These are phyloP conservation scores for Candida ortonii DNA, from an alignment of 805 yeast species.

Conservation along the genomic window DNA sequence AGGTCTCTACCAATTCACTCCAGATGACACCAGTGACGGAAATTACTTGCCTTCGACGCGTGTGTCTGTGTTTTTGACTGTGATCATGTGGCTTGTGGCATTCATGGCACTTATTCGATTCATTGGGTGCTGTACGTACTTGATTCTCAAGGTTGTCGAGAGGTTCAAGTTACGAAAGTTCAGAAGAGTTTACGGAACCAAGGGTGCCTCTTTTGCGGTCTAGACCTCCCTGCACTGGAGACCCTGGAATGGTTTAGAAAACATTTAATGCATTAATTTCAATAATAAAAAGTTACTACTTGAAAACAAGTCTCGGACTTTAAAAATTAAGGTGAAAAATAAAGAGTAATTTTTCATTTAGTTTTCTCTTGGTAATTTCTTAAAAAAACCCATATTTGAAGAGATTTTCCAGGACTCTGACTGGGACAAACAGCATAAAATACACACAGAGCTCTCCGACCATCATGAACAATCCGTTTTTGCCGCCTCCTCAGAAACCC, in stretches of 20 bases:
- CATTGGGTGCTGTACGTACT: constrained; percentile 65
- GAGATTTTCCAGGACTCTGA: too few species aligned
- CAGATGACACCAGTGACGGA: constrained; percentile 29
- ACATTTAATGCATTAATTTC: too few species aligned
- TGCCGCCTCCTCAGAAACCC: constrained; percentile 46
- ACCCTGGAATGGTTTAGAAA: background rate
- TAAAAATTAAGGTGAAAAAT: background rate
- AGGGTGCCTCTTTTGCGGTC: constrained; percentile 21
- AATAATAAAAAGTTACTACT: too few species aligned
- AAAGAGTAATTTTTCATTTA: too few species aligned
- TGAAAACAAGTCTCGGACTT: background rate
- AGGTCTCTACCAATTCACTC: constrained; percentile 56
- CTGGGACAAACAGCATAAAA: background rate
- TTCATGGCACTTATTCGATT: constrained; percentile 83
- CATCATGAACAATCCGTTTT: constrained; percentile 33
- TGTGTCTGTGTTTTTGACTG: constrained; percentile 69
- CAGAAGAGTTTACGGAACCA: constrained; percentile 14
- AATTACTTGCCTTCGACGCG: constrained; percentile 37
- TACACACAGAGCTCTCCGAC: background rate
- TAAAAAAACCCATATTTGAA: too few species aligned
- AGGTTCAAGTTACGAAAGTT: constrained; percentile 16
- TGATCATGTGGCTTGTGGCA: constrained; percentile 91
- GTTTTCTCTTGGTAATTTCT: too few species aligned
- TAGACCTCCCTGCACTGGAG: constrained; percentile 6
- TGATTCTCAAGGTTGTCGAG: constrained; percentile 35